A percentile compares a stretch with the other conserved stretches of the same genome.
Conservation (phyloP, 2,329 filamentous ascomycete species). For the Aspergillus sp. region DNA sequence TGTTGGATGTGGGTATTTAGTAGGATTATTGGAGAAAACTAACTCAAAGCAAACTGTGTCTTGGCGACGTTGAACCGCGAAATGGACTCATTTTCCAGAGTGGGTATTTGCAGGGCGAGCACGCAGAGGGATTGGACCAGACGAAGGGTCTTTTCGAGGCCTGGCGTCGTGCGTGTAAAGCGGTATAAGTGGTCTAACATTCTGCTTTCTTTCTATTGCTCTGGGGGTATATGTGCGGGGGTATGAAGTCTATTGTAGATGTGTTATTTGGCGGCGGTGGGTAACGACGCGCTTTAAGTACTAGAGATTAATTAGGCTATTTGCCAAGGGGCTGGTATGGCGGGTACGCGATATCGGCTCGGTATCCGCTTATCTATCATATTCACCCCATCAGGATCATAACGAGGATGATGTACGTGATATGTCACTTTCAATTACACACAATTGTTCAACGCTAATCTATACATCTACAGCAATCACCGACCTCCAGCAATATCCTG, state of each 20-base stretch:
- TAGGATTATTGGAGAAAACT: conserved; percentile 8
- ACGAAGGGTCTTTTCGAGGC: conserved; percentile 39
- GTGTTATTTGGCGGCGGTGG: no score
- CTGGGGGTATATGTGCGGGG: not conserved
- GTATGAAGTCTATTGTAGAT: not conserved
- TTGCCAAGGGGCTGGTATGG: no score
- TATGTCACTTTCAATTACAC: not conserved
- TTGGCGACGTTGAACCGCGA: conserved; percentile 36
- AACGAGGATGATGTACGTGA: not conserved
- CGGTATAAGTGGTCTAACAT: conserved; percentile 27
- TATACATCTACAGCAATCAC: conserved; percentile 16
- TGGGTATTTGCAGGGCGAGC: conserved; percentile 22
- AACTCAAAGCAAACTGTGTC: conserved; percentile 45
- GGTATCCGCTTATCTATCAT: no score
- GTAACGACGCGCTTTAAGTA: no score
- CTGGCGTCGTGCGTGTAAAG: conserved; percentile 30
- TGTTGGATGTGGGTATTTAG: not conserved
- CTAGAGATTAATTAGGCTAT: no score
- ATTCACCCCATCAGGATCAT: no score
- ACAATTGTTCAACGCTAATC: not conserved
- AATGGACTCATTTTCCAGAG: conserved; percentile 22
- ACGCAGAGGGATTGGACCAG: conserved; percentile 35
- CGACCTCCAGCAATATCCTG: conserved; percentile 69
- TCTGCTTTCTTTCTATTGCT: not conserved
- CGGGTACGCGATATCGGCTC: no score